These are phyloP conservation scores for Aureoboletus auriporus DNA, from an alignment of 768 basidiomycete genomes.

Conservation along the genomic window DNA sequence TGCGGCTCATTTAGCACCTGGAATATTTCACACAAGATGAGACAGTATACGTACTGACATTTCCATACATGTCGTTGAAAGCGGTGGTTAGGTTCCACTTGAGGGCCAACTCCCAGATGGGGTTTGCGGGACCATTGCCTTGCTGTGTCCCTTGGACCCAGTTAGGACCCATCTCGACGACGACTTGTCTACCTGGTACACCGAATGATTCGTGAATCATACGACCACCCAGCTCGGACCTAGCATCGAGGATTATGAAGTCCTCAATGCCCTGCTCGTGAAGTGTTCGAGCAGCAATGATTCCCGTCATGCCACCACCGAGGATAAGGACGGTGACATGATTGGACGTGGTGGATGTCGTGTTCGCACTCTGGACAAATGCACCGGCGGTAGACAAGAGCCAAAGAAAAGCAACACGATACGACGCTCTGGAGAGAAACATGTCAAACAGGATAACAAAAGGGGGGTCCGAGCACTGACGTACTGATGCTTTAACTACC, in stretches of 20 bases:
- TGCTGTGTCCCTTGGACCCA: constrained; percentile 55
- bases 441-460: constrained; percentile 4
- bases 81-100: constrained; percentile 47
- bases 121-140: constrained; percentile 50
- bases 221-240: constrained; percentile 55
- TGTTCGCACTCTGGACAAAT: constrained; percentile 12
- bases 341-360: constrained; percentile 5
- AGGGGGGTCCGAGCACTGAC: too few species aligned
- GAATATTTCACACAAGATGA: background rate
- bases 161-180: constrained; percentile 56
- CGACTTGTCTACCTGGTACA: constrained; percentile 30
- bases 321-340: constrained; percentile 49
- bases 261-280: constrained; percentile 49
- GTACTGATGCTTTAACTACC: too few species aligned
- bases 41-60: constrained; percentile 35
- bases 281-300: constrained; percentile 61
- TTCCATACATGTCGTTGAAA: constrained; percentile 41
- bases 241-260: constrained; percentile 59
- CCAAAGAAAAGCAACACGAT: background rate
- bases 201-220: constrained; percentile 49
- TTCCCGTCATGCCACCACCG: constrained; percentile 63
- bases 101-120: constrained; percentile 51
- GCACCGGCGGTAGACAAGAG: constrained; percentile 1
- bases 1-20: constrained; percentile 15
- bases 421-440: constrained; percentile 3